phyloP scores from a whole-genome alignment of 2,329 filamentous ascomycete genomes.

The Diaporthe aspalathi region DNA sequence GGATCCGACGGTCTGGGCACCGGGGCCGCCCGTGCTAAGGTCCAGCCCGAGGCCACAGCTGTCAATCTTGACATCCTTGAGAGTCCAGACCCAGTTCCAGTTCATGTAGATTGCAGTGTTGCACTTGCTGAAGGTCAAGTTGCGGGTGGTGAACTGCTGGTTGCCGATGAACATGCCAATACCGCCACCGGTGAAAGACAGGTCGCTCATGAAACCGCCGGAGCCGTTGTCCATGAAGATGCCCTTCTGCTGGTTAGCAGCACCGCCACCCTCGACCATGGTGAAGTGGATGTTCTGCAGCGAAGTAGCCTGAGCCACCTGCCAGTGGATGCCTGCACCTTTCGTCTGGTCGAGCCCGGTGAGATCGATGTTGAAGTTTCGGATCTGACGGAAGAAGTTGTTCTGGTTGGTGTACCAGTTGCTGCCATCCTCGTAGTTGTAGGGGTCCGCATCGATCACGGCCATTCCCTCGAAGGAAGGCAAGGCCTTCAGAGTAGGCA shows the following conservation, averaged over 20 bases:
- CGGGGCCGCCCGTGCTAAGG: slow-evolving; percentile 73
- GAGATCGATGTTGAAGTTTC: slow-evolving; percentile 84
- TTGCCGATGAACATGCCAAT: slow-evolving; percentile 84
- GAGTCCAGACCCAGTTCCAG: slow-evolving; percentile 91
- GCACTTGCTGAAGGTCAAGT: slow-evolving; percentile 84
- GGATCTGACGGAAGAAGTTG: slow-evolving; percentile 86
- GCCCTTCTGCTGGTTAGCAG: slow-evolving; percentile 76
- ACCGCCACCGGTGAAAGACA: slow-evolving; percentile 85
- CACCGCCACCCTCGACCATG: slow-evolving; percentile 75
- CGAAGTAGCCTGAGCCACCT: slow-evolving; percentile 85
- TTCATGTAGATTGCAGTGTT: slow-evolving; percentile 88
- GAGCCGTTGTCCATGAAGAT: slow-evolving; percentile 89
- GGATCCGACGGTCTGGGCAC: slow-evolving; percentile 84
- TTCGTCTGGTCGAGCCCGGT: slow-evolving; percentile 69
- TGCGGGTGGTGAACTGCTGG: slow-evolving; percentile 89
- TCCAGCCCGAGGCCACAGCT: slow-evolving; percentile 81
- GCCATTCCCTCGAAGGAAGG: slow-evolving; percentile 84
- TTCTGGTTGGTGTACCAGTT: slow-evolving; percentile 86
- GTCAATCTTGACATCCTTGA: slow-evolving; percentile 81
- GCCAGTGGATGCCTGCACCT: slow-evolving; percentile 84
- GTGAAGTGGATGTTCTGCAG: slow-evolving; percentile 85
- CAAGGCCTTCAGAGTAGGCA: slow-evolving; percentile 81
- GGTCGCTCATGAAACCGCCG: slow-evolving; percentile 84
- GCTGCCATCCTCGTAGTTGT: slow-evolving; percentile 69
- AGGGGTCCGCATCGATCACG: slow-evolving; percentile 89